Conservation (phyloP, 257 asterid species). For the Ilex aquifolium region DNA sequence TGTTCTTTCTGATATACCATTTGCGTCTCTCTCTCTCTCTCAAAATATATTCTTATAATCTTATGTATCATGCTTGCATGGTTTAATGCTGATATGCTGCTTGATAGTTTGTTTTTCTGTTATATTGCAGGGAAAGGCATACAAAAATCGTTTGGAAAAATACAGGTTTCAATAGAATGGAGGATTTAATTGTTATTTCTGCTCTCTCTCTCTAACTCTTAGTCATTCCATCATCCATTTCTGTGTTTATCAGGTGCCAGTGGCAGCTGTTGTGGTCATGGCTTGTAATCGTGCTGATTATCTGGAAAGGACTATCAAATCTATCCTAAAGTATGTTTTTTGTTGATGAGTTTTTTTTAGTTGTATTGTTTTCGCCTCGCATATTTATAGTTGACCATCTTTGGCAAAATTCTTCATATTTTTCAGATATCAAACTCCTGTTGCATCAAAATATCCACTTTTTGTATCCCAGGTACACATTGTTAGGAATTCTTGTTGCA, state of each 20-base stretch:
- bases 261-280: slow-evolving; percentile 96
- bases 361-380: not conserved
- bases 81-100: not conserved
- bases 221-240: not conserved
- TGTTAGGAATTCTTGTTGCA: slow-evolving; percentile 7
- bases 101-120: slow-evolving; percentile 13
- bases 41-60: not conserved
- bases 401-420: slow-evolving; percentile 19
- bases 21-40: no score
- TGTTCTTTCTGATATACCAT: no score
- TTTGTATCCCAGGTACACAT: slow-evolving; percentile 79
- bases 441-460: slow-evolving; percentile 90
- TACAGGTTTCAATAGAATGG: slow-evolving; percentile 55
- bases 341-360: slow-evolving; percentile 14
- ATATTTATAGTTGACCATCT: slow-evolving; percentile 20
- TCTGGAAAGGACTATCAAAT: slow-evolving; percentile 80
- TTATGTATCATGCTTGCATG: not conserved
- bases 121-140: slow-evolving; percentile 69
- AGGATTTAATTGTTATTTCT: slow-evolving; percentile 6
- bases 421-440: slow-evolving; percentile 63
- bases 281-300: slow-evolving; percentile 99
- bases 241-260: slow-evolving; percentile 56
- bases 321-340: slow-evolving; percentile 68
- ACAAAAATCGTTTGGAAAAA: slow-evolving; percentile 54
- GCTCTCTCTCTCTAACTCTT: slow-evolving; percentile 10